A percentile compares a stretch with the other conserved stretches of the same genome.
Conservation (phyloP, 2,329 filamentous ascomycete genomes). For the Colletotrichum sp. region DNA sequence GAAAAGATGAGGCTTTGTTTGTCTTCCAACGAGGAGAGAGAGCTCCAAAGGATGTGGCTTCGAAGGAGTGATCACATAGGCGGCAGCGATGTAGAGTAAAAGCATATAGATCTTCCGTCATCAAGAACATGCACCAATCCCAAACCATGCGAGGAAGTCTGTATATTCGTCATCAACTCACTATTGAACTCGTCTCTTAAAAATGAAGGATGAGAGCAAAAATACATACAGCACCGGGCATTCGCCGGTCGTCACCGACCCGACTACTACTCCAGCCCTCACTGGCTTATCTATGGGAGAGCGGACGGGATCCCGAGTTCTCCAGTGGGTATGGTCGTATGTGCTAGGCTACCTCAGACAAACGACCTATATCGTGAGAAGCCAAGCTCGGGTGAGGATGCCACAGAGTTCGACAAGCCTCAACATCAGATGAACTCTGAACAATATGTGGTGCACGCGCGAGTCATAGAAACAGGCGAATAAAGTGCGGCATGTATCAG, state of each 20-base stretch:
- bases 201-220: neutral
- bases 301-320: neutral
- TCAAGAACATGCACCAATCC: neutral
- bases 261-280: no score
- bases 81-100: neutral
- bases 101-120: neutral
- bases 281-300: no score
- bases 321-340: neutral
- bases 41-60: slow-evolving; percentile 27
- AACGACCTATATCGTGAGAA: neutral
- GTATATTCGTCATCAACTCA: neutral
- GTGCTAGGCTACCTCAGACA: accelerated
- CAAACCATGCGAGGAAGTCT: no score
- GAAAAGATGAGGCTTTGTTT: slow-evolving; percentile 78
- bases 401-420: neutral
- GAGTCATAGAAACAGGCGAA: neutral
- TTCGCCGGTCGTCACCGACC: no score
- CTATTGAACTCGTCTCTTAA: neutral
- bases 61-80: neutral
- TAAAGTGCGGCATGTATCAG: neutral
- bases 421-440: neutral
- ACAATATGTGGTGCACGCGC: neutral
- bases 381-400: neutral
- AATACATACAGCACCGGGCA: no score
- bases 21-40: slow-evolving; percentile 62